These are phyloP conservation scores for Clarireedia homoeocarpa DNA, from an alignment of 2,329 filamentous ascomycete species.

Conservation along the genomic window DNA sequence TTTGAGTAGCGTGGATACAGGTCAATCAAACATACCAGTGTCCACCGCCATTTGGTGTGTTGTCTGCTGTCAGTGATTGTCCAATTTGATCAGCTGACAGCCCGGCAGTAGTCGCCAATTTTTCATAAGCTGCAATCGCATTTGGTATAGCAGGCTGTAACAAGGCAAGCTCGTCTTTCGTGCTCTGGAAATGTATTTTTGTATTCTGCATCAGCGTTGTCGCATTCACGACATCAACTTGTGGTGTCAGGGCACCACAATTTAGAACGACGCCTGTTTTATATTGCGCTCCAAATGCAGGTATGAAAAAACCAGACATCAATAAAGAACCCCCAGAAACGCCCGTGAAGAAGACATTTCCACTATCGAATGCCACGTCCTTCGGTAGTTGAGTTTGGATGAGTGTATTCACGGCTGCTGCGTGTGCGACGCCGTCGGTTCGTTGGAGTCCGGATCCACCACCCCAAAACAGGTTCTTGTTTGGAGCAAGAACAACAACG, in stretches of 20 bases:
- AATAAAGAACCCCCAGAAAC: constrained; percentile 47
- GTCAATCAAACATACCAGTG: constrained; percentile 34
- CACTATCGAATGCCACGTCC: constrained; percentile 44
- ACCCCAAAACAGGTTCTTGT: constrained; percentile 50
- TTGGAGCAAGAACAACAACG: constrained; percentile 58
- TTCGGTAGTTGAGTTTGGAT: constrained; percentile 42
- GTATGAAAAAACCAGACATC: constrained; percentile 50
- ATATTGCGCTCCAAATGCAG: constrained; percentile 34
- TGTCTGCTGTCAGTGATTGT: constrained; percentile 48
- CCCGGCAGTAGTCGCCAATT: constrained; percentile 37
- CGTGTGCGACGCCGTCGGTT: constrained; percentile 47
- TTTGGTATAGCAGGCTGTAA: constrained; percentile 42
- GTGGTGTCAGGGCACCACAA: constrained; percentile 46
- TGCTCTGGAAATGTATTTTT: constrained; percentile 49
- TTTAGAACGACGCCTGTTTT: constrained; percentile 44
- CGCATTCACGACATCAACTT: constrained; percentile 41
- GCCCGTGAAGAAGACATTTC: constrained; percentile 49
- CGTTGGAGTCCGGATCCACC: constrained; percentile 43
- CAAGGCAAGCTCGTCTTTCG: constrained; percentile 40
- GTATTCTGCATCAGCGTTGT: constrained; percentile 37
- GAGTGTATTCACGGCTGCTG: constrained; percentile 47
- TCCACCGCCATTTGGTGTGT: constrained; percentile 45
- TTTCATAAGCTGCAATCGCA: constrained; percentile 43
- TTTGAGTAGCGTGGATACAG: neutral
- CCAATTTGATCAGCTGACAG: constrained; percentile 39